Base-by-base conservation (phyloP, 345 rosid genomes). In the Populus alba region DNA sequence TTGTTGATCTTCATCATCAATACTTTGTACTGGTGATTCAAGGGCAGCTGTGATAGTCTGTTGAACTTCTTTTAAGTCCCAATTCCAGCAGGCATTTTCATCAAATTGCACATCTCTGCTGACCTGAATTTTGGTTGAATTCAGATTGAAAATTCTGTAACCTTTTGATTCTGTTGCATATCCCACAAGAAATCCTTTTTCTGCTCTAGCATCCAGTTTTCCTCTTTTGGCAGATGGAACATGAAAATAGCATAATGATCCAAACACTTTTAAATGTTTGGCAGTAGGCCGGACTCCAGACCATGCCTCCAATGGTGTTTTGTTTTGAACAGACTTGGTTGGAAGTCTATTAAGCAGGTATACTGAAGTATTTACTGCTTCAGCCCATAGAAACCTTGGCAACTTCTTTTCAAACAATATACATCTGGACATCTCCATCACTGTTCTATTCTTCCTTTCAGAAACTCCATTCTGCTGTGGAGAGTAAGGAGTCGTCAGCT, bases 71-170 rank as follows among this genome's bases (percentile, higher is more conserved):
- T 71, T 47, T 16, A 22, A 15, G 5, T 67, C 49, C 62, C 75
- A 73, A 37, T 55, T 25, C 72, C 61, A 66, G 1, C 0, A 18
- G 0, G 12, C 16, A 20, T 68, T 17, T 55, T 73, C 81, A 51
- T 79, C 73, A 5, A 79, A 38, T 6, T 2, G 10, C 2, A 79
- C 55, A 53, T 79, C 77, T 49, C 72, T 63, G 23, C 66, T 70
- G 3, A 66, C 55, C 6, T 22, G 5, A 13, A 79, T 9, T 5
- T 73, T 79, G 7, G 39, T 5, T 3, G 55, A 5, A 3, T 27
- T 22, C 4, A 13, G 77, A 47, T 65, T 31, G 12, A 10, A 70
- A 1, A 77, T 1, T 35, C 25, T 55, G 2, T 45, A 65, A 4
- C 62, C 69, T 71, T 78, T 70, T 0, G 59, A 55, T 3, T 25